Base-by-base conservation (phyloP, 345 rosid species). In the Boechera stricta region DNA sequence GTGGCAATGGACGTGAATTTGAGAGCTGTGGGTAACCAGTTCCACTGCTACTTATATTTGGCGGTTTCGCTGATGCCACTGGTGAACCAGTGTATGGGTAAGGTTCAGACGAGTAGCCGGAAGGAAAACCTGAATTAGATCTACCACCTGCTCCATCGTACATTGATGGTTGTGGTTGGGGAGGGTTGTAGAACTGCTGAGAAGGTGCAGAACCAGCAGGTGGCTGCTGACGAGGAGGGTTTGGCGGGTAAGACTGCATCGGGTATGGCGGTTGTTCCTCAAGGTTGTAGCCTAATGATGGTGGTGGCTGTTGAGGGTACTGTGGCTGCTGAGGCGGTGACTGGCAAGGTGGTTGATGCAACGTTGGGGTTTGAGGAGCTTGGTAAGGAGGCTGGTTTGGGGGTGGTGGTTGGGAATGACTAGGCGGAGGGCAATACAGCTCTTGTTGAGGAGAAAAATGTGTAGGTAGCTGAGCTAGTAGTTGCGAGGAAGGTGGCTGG, bases 21-120 rank as follows among this genome's bases (percentile, higher is more conserved):
- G 94, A 88, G 71, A 92, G 88, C 76, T 88, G 97, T 15, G 91
- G 87, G 63, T 90, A 92, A 63, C 87, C 83, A 61, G 81, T 86
- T 33, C 77, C 67, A 35, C 83, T 47, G 59, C 72, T 79, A 9
- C 75, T 42, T 72, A 75, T 28, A n/a, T 83, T 57, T 5, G 69
- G 81, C 55, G 56, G 68, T 60, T 68, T 74, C 4, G 82, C 53
- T 53, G 91, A 76, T 81, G 71, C 64, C 69, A 82, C 48, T 39
- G 86, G 76, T 49, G 87, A 36, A 67, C 88, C 90, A 39, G 90
- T 83, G 61, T 81, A 82, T 56, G 88, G 76, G 69, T 77, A 82
- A 7, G 81, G 82, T 70, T 87, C 91, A 33, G 64, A 69, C 13
- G 87, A 71, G 72, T 85, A 87, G 31, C 88, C 86, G 10, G 87